Evolutionary conservation across 2,329 filamentous ascomycete genomes (phyloP).

Genomic region (Akanthomyces lecanii): DNA sequence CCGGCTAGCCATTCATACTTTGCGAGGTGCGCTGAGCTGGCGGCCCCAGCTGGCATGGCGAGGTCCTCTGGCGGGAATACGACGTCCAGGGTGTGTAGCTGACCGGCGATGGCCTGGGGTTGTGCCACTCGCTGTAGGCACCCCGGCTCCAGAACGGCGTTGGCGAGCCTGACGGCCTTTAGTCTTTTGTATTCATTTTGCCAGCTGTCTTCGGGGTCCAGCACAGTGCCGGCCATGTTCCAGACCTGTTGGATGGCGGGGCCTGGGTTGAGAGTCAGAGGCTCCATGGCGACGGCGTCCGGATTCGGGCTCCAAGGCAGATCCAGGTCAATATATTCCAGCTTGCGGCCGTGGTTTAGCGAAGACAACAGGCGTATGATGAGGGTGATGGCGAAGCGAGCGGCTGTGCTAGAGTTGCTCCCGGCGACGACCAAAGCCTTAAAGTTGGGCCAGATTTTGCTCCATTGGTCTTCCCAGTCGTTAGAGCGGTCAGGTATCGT

Average conservation of each 20-base stretch:
- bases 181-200: constrained; percentile 12
- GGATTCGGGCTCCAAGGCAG: constrained; percentile 22
- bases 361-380: constrained; percentile 23
- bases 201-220: constrained; percentile 7
- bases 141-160: constrained; percentile 24
- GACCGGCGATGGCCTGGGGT: constrained; percentile 25
- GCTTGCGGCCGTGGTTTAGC: constrained; percentile 24
- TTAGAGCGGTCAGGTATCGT: constrained; percentile 21
- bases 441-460: constrained; percentile 28
- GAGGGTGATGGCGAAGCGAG: constrained; percentile 8
- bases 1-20: constrained; percentile 35
- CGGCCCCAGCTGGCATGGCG: constrained; percentile 23
- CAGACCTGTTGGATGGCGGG: constrained; percentile 11
- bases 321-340: constrained; percentile 31
- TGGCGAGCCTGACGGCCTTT: constrained; percentile 26
- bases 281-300: constrained; percentile 7
- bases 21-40: constrained; percentile 28
- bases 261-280: constrained; percentile 4
- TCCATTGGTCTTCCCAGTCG: constrained; percentile 20
- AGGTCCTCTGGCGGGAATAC: constrained; percentile 30
- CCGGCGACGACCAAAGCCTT: constrained; percentile 27
- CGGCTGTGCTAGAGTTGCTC: constrained; percentile 17
- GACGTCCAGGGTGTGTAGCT: constrained; percentile 33
- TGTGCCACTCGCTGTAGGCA: constrained; percentile 25
- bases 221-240: constrained; percentile 13